phyloP scores from a whole-genome alignment of 352 stramenopile genomes.

The Phytophthora aleatoria region DNA sequence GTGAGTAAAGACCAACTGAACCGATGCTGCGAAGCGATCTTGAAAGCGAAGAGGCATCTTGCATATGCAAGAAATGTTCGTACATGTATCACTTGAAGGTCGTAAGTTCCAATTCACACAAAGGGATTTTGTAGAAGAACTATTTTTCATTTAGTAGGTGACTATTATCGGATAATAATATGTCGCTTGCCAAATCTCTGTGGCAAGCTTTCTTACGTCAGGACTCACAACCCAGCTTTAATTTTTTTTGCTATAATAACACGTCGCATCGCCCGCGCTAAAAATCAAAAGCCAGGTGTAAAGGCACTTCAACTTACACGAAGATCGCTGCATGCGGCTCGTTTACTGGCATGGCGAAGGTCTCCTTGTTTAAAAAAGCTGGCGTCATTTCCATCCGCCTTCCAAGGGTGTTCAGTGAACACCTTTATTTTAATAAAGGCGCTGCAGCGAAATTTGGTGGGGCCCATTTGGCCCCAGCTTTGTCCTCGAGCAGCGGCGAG shows the following conservation, averaged over 20 bases:
- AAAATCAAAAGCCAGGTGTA: slow-evolving; percentile 2
- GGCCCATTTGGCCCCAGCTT: slow-evolving; percentile 18
- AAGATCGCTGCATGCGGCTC: no score
- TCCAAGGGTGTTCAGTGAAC: slow-evolving; percentile 4
- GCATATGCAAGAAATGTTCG: not conserved
- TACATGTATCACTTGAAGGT: not conserved
- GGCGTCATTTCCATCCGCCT: slow-evolving; percentile 2
- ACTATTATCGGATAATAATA: slow-evolving; percentile 2
- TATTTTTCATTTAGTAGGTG: not conserved
- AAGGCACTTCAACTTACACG: slow-evolving; percentile 8
- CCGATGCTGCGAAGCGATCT: not conserved
- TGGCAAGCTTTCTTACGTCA: slow-evolving; percentile 17
- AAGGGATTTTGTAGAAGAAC: no score
- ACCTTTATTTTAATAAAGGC: no score
- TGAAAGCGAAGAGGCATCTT: slow-evolving; percentile 16
- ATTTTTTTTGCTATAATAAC: not conserved
- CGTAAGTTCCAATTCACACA: no score
- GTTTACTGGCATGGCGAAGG: not conserved
- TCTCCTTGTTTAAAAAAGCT: no score
- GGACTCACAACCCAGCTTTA: not conserved
- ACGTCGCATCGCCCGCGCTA: not conserved
- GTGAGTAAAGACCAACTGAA: slow-evolving; percentile 8
- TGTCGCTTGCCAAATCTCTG: slow-evolving; percentile 16
- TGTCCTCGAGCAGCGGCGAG: not conserved
- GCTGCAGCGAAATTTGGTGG: slow-evolving; percentile 12